Base-by-base conservation (phyloP, 2,329 filamentous ascomycete genomes). In the Alternaria brassicae region DNA sequence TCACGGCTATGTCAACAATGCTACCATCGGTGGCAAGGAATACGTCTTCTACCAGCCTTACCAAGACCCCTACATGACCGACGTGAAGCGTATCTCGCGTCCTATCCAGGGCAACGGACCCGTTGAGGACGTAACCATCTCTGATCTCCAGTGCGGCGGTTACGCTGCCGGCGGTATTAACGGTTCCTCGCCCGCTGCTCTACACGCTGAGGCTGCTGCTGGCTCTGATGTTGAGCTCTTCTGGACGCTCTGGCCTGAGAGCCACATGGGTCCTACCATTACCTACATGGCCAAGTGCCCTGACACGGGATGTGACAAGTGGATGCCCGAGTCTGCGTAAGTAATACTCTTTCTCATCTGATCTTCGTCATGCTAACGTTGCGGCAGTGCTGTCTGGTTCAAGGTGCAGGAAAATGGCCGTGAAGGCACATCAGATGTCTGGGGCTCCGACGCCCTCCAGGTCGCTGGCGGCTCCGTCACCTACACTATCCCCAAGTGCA, bases 241-340 rank as follows among this genome's bases (percentile, higher is more conserved):
- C 54, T 88, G 86, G 85, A 88, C 85, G 1, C 68, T 80, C 2
- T 82, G 80, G 80, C 80, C 81, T 0, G 78, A 80, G 1, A 77
- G 72, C 58, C 84, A 86, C 58, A 76, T 84, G 28, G 85, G 86
- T 0, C 85, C 85, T 1, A 72, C 83, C 1, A 77, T 88, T 56
- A 88, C 85, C 1, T 88, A 88, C 68, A 86, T 88, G 84, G 86
- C 86, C 4, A 78, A 79, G 32, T 88, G 86, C 72, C 84, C 85
- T 0, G 81, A 83, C 41, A 71, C 76, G 0, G 76, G 84, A 1
- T 87, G 85, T 71, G 80, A 81, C 53, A 75, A 76, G 53, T 86
- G 80, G 68, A 72, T 79, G 57, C 84, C 85, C 6, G 81, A 79
- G 0, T 80, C 75, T 8, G 37, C 39, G 73, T 76, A 71, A 68